Evolutionary conservation across 2,329 filamentous ascomycete species (phyloP).

Genomic region (Phialophora tarda): DNA sequence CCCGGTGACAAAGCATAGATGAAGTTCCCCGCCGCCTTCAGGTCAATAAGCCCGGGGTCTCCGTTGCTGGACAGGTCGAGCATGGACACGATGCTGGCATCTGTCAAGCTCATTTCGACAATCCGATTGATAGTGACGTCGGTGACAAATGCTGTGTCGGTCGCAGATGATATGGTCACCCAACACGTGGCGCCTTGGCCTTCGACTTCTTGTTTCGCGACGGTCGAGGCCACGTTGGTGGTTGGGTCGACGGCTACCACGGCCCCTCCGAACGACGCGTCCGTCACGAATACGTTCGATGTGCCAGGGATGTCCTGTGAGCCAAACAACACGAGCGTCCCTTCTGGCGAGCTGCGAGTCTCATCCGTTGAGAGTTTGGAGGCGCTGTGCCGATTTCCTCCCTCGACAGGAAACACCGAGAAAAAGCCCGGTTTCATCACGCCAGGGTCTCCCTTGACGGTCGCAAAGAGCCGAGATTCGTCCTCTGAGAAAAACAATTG

Average conservation of each 20-base stretch:
- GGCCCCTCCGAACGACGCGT: constrained; percentile 63
- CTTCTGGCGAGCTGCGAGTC: constrained; percentile 53
- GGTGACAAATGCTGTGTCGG: constrained; percentile 62
- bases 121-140: constrained; percentile 61
- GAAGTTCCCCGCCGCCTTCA: constrained; percentile 59
- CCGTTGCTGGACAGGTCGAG: constrained; percentile 55
- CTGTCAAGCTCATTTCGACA: constrained; percentile 60
- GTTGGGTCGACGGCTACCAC: constrained; percentile 53
- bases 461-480: constrained; percentile 58
- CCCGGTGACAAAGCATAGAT: constrained; percentile 64
- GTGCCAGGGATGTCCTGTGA: constrained; percentile 54
- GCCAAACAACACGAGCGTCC: constrained; percentile 66
- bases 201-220: constrained; percentile 48
- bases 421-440: constrained; percentile 64
- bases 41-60: constrained; percentile 62
- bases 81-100: constrained; percentile 55
- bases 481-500: constrained; percentile 66
- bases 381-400: constrained; percentile 24
- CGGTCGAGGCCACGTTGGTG: constrained; percentile 43
- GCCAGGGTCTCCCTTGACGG: constrained; percentile 65
- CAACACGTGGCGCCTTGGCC: constrained; percentile 65
- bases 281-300: constrained; percentile 59
- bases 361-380: constrained; percentile 38
- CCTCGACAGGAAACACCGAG: constrained; percentile 56
- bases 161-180: constrained; percentile 57